Evolutionary conservation across 305 asterid species (phyloP), one percentile per base, ranked within the genome.

Genomic region (Fraxinus ornus): DNA sequence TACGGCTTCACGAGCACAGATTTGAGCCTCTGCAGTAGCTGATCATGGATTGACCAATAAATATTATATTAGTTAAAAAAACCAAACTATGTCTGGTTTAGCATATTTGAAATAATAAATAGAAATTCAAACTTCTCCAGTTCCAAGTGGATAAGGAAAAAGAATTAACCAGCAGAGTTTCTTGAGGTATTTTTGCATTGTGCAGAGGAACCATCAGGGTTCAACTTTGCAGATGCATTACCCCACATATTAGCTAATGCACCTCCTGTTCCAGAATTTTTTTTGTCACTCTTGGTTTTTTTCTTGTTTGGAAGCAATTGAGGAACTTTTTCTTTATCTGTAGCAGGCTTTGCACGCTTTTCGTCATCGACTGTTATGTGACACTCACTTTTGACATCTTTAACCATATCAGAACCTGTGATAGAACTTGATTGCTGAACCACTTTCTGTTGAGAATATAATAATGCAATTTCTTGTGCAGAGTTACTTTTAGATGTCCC

Each of bases 221-320:
- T 91, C 52, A 91, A 83, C 89, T 93, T 93, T 71, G 92, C 76
- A 80, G 97, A 89, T 78, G 93, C 91, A 85, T 94, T 94, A 26
- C 94, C 95, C 99, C 99, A 96, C 94, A 96, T 94, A 91, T 91
- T 88, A 86, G 95, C 93, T 87, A 94, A 89, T 82, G 93, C 78
- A 57, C 96, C 87, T 79, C 93, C 93, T 75, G 87, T 84, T 81
- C 92, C 93, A 75, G 97, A 89, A 84, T 92, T 84, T 78, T 10
- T 89, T 87, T 89, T 91, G 78, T 89, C 91, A 88, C 85, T 86
- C 81, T 85, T 90, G 75, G 78, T 89, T 77, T 87, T 92, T 86
- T 90, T 91, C 80, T 85, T 88, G 82, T 86, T 87, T 80, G 88
- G 87, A 57, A 83, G 90, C 76, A 79, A 76, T 83, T 83, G 90